Evolutionary conservation across 169 alveolate species (phyloP).

Genomic region (Plasmodium cynomolgi): DNA sequence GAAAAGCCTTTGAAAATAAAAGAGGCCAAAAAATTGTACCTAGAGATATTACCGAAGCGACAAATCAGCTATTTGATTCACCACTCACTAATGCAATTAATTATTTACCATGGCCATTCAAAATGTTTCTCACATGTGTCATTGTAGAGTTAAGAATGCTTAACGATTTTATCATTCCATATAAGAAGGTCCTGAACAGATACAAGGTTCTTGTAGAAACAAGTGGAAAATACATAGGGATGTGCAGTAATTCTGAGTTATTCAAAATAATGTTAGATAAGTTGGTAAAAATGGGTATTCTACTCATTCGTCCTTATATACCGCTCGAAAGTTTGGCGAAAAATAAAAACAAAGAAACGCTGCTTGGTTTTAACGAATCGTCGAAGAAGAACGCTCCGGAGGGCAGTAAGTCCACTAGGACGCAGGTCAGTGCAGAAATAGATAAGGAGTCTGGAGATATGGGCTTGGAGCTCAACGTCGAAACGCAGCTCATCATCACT

Average conservation of each 20-base stretch:
- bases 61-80: constrained; percentile 81
- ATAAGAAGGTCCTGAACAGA: constrained; percentile 75
- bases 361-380: constrained; percentile 54
- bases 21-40: constrained; percentile 78
- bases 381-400: not conserved
- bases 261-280: constrained; percentile 77
- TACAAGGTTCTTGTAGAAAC: constrained; percentile 81
- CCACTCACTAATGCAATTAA: constrained; percentile 79
- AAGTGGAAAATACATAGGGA: constrained; percentile 76
- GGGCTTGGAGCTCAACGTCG: constrained; percentile 67
- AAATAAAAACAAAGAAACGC: constrained; percentile 42
- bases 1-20: constrained; percentile 80
- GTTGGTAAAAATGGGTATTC: constrained; percentile 75
- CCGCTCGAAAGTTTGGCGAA: constrained; percentile 53
- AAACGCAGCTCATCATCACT: constrained; percentile 55
- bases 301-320: constrained; percentile 81
- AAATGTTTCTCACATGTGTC: constrained; percentile 78
- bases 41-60: constrained; percentile 80
- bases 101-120: constrained; percentile 77
- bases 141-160: constrained; percentile 78
- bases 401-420: not conserved
- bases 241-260: constrained; percentile 72
- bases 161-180: constrained; percentile 80
- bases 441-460: constrained; percentile 70
- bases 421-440: constrained; percentile 61